Conservation (phyloP, 2,329 filamentous ascomycete genomes). For the Mycosphaerella arachidis region DNA sequence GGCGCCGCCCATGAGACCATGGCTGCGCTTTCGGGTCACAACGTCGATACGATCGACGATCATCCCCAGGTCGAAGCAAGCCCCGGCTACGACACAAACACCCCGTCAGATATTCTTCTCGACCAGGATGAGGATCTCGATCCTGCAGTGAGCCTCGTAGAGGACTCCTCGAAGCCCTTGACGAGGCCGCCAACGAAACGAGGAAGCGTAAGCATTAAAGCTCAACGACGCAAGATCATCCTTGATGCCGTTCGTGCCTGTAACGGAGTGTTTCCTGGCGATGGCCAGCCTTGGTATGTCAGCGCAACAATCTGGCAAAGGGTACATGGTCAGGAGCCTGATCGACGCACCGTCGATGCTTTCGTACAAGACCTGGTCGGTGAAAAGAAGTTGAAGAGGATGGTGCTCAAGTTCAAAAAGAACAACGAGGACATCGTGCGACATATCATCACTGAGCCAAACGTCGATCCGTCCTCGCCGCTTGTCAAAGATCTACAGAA, state of each 20-base stretch:
- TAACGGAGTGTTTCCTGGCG: slow-evolving; percentile 53
- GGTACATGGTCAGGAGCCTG: slow-evolving; percentile 40
- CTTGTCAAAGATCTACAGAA: slow-evolving; percentile 47
- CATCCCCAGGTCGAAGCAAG: background rate
- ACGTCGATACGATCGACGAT: background rate
- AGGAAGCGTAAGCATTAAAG: slow-evolving; percentile 40
- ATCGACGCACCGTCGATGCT: slow-evolving; percentile 49
- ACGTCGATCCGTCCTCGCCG: slow-evolving; percentile 42
- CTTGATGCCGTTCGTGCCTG: slow-evolving; percentile 52
- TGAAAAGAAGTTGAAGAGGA: slow-evolving; percentile 48
- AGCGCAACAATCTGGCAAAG: slow-evolving; percentile 52
- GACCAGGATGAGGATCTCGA: background rate
- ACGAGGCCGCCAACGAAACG: background rate
- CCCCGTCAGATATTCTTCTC: background rate
- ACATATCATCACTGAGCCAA: slow-evolving; percentile 46
- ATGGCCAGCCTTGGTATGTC: slow-evolving; percentile 52
- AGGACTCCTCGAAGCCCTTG: background rate
- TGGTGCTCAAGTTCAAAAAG: slow-evolving; percentile 49
- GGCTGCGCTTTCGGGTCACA: background rate
- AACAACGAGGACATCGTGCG: slow-evolving; percentile 48
- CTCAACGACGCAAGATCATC: slow-evolving; percentile 48
- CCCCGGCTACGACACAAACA: background rate
- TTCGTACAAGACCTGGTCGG: slow-evolving; percentile 49
- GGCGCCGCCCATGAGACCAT: background rate
- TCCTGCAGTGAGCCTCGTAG: background rate